These are phyloP conservation scores for Paraphaeosphaeria minitans DNA, from an alignment of 2,329 filamentous ascomycete species.

Conservation along the genomic window DNA sequence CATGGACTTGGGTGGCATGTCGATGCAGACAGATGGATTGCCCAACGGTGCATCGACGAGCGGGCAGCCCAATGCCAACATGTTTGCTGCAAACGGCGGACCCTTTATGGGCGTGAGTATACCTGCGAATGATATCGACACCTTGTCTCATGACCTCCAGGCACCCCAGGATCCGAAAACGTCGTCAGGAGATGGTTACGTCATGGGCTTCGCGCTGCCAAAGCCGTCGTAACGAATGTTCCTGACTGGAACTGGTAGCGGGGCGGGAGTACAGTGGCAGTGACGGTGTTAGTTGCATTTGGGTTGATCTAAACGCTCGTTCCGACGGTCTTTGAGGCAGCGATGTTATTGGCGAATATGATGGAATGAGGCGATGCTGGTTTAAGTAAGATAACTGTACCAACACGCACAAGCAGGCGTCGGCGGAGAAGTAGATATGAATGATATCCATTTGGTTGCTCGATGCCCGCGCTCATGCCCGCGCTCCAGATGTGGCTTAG, in stretches of 20 bases:
- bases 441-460: not conserved
- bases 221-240: constrained; percentile 15
- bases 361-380: not conserved
- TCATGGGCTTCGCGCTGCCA: constrained; percentile 38
- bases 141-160: constrained; percentile 23
- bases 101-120: constrained; percentile 49
- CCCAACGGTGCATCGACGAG: constrained; percentile 24
- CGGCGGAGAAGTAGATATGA: not conserved
- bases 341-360: not conserved
- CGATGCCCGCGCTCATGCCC: not conserved
- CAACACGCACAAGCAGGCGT: not conserved
- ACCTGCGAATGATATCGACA: constrained; percentile 9
- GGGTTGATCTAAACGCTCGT: not conserved
- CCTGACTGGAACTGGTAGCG: not conserved
- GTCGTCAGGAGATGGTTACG: constrained; percentile 30
- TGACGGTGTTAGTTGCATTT: not conserved
- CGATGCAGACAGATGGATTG: constrained; percentile 37
- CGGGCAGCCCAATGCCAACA: constrained; percentile 30
- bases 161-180: constrained; percentile 29
- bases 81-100: constrained; percentile 36
- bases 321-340: not conserved
- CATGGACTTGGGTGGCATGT: constrained; percentile 47
- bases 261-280: not conserved
- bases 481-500: not conserved
- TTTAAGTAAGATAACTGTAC: not conserved